Base-by-base conservation (phyloP, 2,329 filamentous ascomycete species). In the Beauveria bassiana region DNA sequence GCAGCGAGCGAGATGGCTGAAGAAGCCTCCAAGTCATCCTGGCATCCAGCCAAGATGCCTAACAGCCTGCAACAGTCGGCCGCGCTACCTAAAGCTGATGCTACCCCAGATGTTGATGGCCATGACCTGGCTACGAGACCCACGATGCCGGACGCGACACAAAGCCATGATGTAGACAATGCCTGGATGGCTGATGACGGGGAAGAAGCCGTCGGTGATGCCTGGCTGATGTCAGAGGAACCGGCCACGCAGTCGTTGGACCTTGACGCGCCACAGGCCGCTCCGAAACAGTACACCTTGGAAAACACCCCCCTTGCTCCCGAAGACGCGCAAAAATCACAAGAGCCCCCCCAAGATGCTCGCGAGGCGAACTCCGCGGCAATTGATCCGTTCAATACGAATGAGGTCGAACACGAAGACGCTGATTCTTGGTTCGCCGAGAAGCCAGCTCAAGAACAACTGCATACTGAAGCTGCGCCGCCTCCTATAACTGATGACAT, bases 11-110 rank as follows among this genome's bases (percentile, higher is more conserved):
- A 69, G 62, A 78, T 78, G 76, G 73, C 72, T 66, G 68, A 69
- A 65, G 74, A 73, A 68, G 65, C 67, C 61, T 66, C 70, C 57
- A 70, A 69, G 63, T 68, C 74, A 59, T 71, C 74, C 68, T 77
- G 75, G 75, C 73, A 77, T 65, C 74, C 75, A 65, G 74, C 75
- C 55, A 66, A 74, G 62, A 74, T 77, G 70, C 76, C 77, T 38
- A 71, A 72, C 62, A 66, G 63, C 61, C 61, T 61, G 60, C 43
- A 61, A 18, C 59, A 61, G 51, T 55, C 3, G 38, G 18, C 57
- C 16, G 59, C 42, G 43, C 50, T 28, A 43, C 28, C 38, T 6
- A 38, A 46, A 9, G 8, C 38, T 12, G 38, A 43, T 28, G 50
- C 24, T n/a, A 9, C 31, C n/a, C 46, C 40, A 31, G 40, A 45